Evolutionary conservation across 176 grass and related monocot genomes (phyloP).

Genomic region (Zizania latifolia): DNA sequence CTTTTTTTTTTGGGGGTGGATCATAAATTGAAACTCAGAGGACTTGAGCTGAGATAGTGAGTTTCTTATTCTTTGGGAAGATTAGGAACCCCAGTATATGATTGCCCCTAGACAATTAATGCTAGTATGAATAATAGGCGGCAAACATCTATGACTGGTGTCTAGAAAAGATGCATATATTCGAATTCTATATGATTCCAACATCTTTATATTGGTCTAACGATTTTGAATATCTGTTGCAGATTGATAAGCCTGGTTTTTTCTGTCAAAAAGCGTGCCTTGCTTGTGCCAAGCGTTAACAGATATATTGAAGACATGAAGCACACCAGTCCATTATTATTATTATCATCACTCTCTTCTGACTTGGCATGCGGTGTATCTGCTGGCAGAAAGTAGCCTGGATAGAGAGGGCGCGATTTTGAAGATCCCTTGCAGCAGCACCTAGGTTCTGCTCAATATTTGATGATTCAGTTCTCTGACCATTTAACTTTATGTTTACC

Average conservation of each 20-base stretch:
- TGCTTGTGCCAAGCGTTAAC: neutral
- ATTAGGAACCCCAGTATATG: neutral
- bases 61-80: neutral
- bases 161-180: neutral
- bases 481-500: constrained; percentile 19
- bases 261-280: constrained; percentile 5
- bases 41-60: neutral
- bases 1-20: neutral
- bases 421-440: constrained; percentile 10
- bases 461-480: neutral
- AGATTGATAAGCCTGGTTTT: constrained; percentile 17
- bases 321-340: neutral
- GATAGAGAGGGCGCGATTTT: constrained; percentile 10
- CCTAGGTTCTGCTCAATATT: constrained; percentile 14
- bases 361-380: constrained; percentile 15
- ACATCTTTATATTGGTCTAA: neutral
- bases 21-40: constrained; percentile 14
- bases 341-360: neutral
- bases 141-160: neutral
- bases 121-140: neutral
- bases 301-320: neutral
- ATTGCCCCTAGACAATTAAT: neutral
- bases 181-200: neutral
- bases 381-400: constrained; percentile 8
- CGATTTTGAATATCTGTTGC: constrained; percentile 12